These are phyloP conservation scores for Agrocybe pediades DNA, from an alignment of 768 basidiomycete species.

Conservation along the genomic window DNA sequence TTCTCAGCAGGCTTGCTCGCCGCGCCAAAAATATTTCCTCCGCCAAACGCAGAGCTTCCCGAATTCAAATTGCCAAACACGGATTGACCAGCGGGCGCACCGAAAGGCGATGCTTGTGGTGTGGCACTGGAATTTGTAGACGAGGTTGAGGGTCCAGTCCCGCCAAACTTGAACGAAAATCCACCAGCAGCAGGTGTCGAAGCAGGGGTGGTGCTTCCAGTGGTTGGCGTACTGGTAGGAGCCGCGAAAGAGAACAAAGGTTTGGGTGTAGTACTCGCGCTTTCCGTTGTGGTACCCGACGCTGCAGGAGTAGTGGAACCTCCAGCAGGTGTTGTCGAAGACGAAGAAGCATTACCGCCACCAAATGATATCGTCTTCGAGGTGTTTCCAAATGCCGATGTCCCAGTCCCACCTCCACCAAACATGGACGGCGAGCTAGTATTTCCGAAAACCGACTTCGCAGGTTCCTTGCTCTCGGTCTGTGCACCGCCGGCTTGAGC, in stretches of 20 bases:
- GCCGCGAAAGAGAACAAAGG: conserved; percentile 7
- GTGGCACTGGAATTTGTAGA: conserved; percentile 16
- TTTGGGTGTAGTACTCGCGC: conserved; percentile 6
- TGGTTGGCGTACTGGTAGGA: not conserved
- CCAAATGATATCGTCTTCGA: conserved; percentile 21
- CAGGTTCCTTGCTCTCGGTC: not conserved
- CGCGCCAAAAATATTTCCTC: conserved; percentile 8
- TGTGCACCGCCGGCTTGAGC: not conserved
- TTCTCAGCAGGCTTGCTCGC: not conserved
- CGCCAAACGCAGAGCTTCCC: conserved; percentile 7
- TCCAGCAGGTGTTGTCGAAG: conserved; percentile 14
- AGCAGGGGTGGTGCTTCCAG: conserved; percentile 10
- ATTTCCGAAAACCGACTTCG: conserved; percentile 13
- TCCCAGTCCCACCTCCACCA: conserved; percentile 5
- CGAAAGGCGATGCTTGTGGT: conserved; percentile 28
- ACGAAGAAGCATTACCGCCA: conserved; percentile 18
- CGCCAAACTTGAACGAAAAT: conserved; percentile 24
- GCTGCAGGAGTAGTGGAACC: not conserved
- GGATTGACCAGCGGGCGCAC: conserved; percentile 27
- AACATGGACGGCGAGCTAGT: conserved; percentile 10
- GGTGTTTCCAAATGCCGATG: conserved; percentile 11
- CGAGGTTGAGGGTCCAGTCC: not conserved
- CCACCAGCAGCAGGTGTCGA: conserved; percentile 9
- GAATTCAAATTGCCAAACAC: conserved; percentile 2
- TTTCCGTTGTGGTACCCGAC: conserved; percentile 4